phyloP scores from a whole-genome alignment of 2,329 filamentous ascomycete species.

The Colletotrichum cereale region DNA sequence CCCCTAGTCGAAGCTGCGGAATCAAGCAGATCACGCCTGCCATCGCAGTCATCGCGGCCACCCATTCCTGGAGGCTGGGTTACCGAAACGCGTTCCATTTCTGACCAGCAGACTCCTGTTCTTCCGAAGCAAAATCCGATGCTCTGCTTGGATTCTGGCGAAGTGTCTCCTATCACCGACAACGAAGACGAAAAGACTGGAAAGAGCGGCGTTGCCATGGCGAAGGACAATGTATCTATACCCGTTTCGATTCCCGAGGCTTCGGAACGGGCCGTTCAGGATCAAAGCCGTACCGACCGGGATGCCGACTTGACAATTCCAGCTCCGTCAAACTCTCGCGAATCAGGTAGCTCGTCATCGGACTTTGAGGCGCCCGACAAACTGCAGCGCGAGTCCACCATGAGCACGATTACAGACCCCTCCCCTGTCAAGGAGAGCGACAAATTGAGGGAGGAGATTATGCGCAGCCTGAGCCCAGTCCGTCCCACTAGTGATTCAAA shows the following conservation, averaged over 20 bases:
- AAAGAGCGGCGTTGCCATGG: background rate
- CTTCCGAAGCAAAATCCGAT: constrained; percentile 8
- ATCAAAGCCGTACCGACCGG: background rate
- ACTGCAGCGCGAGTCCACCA: constrained; percentile 57
- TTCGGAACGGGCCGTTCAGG: constrained; percentile 11
- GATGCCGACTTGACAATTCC: constrained; percentile 33
- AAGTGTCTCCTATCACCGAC: constrained; percentile 43
- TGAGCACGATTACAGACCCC: constrained; percentile 62
- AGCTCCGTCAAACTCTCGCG: constrained; percentile 41
- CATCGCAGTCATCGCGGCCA: constrained; percentile 41
- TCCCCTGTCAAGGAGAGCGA: constrained; percentile 78
- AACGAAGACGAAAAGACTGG: constrained; percentile 31
- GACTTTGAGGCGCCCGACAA: constrained; percentile 52
- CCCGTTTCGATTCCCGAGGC: constrained; percentile 15
- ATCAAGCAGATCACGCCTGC: constrained; percentile 5
- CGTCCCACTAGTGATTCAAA: constrained; percentile 45
- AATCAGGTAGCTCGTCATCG: constrained; percentile 43
- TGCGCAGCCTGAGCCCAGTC: constrained; percentile 73
- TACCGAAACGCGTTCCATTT: constrained; percentile 42
- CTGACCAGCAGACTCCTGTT: constrained; percentile 19
- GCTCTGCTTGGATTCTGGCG: constrained; percentile 23
- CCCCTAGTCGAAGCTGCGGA: constrained; percentile 1
- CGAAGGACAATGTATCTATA: constrained; percentile 23
- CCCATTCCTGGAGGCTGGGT: constrained; percentile 50
- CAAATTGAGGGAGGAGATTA: constrained; percentile 78